These are phyloP conservation scores for Draba incana DNA, from an alignment of 345 rosid species.

Conservation along the genomic window DNA sequence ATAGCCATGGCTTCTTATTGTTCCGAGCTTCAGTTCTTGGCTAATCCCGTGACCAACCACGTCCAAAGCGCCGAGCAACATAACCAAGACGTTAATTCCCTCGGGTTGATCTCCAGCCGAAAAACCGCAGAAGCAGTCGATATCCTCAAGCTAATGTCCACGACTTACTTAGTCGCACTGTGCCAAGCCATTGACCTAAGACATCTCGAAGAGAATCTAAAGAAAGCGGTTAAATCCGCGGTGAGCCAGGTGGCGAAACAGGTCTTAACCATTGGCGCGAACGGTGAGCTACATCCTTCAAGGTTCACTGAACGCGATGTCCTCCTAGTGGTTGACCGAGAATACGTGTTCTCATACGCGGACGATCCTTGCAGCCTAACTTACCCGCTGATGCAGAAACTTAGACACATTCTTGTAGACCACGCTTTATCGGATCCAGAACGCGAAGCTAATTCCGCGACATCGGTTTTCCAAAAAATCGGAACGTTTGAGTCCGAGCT, in stretches of 20 bases:
- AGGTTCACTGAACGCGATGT: constrained; percentile 73
- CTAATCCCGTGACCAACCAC: constrained; percentile 70
- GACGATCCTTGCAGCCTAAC: constrained; percentile 79
- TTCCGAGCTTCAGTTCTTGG: constrained; percentile 66
- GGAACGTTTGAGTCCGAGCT: constrained; percentile 65
- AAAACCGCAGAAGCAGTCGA: constrained; percentile 67
- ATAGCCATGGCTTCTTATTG: constrained; percentile 77
- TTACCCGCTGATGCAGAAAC: constrained; percentile 77
- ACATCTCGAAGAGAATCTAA: constrained; percentile 66
- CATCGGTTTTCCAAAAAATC: constrained; percentile 76
- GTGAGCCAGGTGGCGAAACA: constrained; percentile 59
- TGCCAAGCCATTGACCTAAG: constrained; percentile 70
- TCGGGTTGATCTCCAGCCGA: constrained; percentile 62
- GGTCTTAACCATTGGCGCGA: constrained; percentile 52
- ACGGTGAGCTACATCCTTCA: constrained; percentile 76
- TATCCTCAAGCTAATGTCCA: constrained; percentile 64
- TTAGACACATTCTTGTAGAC: constrained; percentile 73
- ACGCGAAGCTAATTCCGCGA: constrained; percentile 46
- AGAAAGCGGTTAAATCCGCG: constrained; percentile 45
- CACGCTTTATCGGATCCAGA: constrained; percentile 66
- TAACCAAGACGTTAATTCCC: constrained; percentile 71
- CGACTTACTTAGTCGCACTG: constrained; percentile 59
- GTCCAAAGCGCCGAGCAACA: constrained; percentile 73
- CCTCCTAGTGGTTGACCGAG: constrained; percentile 66
- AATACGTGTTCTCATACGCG: constrained; percentile 59